Evolutionary conservation across 208 protist genomes (phyloP), one percentile per base, ranked within the genome.

Genomic region (Trypanosoma avium): DNA sequence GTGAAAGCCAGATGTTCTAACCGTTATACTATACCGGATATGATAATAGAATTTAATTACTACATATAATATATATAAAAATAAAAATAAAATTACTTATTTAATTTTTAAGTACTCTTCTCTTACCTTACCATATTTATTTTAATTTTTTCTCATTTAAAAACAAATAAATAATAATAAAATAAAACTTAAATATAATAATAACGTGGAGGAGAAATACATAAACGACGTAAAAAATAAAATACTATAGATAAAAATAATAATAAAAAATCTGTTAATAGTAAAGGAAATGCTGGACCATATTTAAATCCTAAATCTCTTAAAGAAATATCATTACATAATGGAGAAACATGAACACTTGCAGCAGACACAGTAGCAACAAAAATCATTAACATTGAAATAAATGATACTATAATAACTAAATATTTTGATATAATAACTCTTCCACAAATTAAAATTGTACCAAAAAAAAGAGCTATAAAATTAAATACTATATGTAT

Each of bases 271-370:
- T 70, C 61, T 13, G 67, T 70, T n/a, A 77, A 64, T 9, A 63
- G 50, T 32, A 85, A 36, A 4, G 42, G 53, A 24, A 81, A 71
- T 19, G 79, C 57, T 4, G 79, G 65, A 21, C 79, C 79, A 53
- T 66, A 79, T 22, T 46, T 38, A 54, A 86, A 86, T 42, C 75
- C 79, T 13, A 86, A 59, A 3, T 8, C 40, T 52, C 61, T 40
- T 6, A 86, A 61, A 4, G 75, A 67, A 4, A 47, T 57, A 7
- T 27, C n/a, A 6, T 36, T 24, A 70, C 75, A 86, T 0, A 74
- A 40, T 12, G 42, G 19, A 13, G 35, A 59, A 36, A 35, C 63
- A 36, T 35, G 35, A 47, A 85, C 50, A 27, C 53, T 49, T 15
- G 59, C 54, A 9, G 38, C 60, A 22, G 46, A 26, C n/a, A 85